Base-by-base conservation (phyloP, 306 rosid genomes). In the Cucurbita pepo region DNA sequence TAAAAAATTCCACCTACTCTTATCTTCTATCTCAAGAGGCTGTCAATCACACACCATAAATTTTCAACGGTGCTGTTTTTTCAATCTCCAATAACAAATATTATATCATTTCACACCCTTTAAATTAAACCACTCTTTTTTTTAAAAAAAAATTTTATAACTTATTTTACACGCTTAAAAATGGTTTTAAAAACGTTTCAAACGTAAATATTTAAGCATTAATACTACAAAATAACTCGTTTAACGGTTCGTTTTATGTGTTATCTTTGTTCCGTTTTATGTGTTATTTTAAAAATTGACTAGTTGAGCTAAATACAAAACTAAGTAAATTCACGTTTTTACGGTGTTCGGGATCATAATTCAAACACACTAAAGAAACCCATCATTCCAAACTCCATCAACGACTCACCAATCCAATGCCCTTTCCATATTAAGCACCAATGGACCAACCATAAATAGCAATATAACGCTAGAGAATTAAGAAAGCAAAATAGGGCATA, bases 391-490 rank as follows among this genome's bases (percentile, higher is more conserved):
- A 59, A 25, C 6, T 59, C 64, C 60, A 56, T 19, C 63, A 5
- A 57, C 22, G 0, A 58, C 41, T 61, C 67, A 61, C 22, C 43
- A 37, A 61, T 37, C 12, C 37, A 61, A 61, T 61, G 69, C 51
- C 16, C 51, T n/a, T 40, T 63, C 50, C 14, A 63, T 63, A 8
- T 63, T 38, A 63, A 63, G 69, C 51, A 63, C 69, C 19, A 62
- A 40, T 1, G 63, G 4, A 10, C 7, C 38, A 57, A 11, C 63
- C 12, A 48, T 50, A 50, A 50, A 50, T 50, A 1, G n/a, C 67
- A 36, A 58, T 58, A 36, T 37, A 13, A 37, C 5, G 25, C 25
- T 25, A 37, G 21, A 15, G 45, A 61, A 12, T 40, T 11, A 10
- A 59, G 44, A 19, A 11, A 59, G 65, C 12, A 18, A 58, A 25